These are phyloP conservation scores for Amanita exitialis DNA, from an alignment of 768 basidiomycete species.

Conservation along the genomic window DNA sequence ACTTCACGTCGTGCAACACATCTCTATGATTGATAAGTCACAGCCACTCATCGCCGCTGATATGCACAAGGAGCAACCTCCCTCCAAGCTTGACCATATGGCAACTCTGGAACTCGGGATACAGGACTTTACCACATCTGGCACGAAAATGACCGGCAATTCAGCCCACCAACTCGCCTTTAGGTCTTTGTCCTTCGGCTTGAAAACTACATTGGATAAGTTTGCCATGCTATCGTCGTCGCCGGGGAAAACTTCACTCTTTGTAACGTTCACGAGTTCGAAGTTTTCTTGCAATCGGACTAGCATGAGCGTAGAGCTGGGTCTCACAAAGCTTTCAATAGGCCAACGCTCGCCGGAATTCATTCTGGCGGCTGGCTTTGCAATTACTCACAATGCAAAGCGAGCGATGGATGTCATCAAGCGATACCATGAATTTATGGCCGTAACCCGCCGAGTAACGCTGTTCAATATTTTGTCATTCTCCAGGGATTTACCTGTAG, in stretches of 20 bases:
- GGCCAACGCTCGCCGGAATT: slow-evolving; percentile 35
- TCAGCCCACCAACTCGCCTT: slow-evolving; percentile 14
- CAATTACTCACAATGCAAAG: slow-evolving; percentile 15
- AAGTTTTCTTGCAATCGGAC: slow-evolving; percentile 4
- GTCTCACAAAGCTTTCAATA: slow-evolving; percentile 16
- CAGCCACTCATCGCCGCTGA: slow-evolving; percentile 17
- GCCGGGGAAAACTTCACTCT: slow-evolving; percentile 18
- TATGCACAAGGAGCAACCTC: slow-evolving; percentile 10
- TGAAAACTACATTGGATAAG: slow-evolving; percentile 24
- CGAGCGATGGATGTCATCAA: slow-evolving; percentile 16
- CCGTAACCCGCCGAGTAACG: slow-evolving; percentile 24
- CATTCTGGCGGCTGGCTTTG: slow-evolving; percentile 22
- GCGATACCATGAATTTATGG: slow-evolving; percentile 19
- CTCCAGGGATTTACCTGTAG: slow-evolving; percentile 38
- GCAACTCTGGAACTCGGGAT: slow-evolving; percentile 17
- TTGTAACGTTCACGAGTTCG: slow-evolving; percentile 11
- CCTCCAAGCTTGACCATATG: slow-evolving; percentile 22
- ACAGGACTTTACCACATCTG: slow-evolving; percentile 14
- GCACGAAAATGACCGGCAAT: slow-evolving; percentile 11
- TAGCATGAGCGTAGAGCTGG: slow-evolving; percentile 10
- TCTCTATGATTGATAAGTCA: slow-evolving; percentile 26
- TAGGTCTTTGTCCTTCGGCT: slow-evolving; percentile 11
- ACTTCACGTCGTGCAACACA: slow-evolving; percentile 38
- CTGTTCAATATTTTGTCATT: slow-evolving; percentile 39
- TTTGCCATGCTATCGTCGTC: slow-evolving; percentile 15